Base-by-base conservation (phyloP, 1,139 yeast genomes). In the Blastobotrys apis region DNA sequence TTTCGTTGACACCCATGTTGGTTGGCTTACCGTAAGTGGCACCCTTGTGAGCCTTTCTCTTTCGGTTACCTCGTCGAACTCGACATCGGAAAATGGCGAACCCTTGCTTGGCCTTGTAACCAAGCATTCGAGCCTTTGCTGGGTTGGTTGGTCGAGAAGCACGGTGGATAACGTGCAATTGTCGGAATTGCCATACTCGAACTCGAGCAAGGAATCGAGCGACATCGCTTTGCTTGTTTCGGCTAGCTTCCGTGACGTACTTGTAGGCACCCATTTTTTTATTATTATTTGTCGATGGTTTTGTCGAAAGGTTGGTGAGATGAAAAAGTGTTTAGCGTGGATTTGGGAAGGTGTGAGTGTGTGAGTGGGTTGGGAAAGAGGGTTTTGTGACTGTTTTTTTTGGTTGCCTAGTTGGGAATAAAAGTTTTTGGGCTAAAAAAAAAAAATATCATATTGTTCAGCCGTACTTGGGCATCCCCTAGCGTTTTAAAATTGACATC, bases 131-230 rank as follows among this genome's bases (percentile, higher is more conserved):
- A 67, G 98, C 98, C 92, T 92, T 92, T 78, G 92, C 98, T 74
- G 98, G 98, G 78, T 97, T 90, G 65, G 97, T 85, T 69, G 98
- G 98, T 75, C 92, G 88, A 52, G 95, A 67, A 62, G 97, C 97
- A 75, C 98, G 85, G 96, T 92, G 98, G 75, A 92, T 84, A 65
- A 88, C 98, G 69, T 80, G 84, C 81, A 84, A 84, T 80, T 92
- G 98, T 82, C 98, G 90, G 95, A 87, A 92, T 78, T 92, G 98
- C 98, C 98, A 92, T 80, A 96, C 94, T 85, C 98, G 87, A 81
- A 92, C 95, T 77, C 98, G 86, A 77, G 84, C 86, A 71, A 92
- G 80, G 88, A 90, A 92, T 78, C 98, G 87, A 80, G 86, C 79
- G 68, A 92, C 97, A 78, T 92, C 98, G 69, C 97, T 88, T 81